These are phyloP conservation scores for Friedmanniomyces endolithicus DNA, from an alignment of 495 filamentous ascomycete species.

Conservation along the genomic window DNA sequence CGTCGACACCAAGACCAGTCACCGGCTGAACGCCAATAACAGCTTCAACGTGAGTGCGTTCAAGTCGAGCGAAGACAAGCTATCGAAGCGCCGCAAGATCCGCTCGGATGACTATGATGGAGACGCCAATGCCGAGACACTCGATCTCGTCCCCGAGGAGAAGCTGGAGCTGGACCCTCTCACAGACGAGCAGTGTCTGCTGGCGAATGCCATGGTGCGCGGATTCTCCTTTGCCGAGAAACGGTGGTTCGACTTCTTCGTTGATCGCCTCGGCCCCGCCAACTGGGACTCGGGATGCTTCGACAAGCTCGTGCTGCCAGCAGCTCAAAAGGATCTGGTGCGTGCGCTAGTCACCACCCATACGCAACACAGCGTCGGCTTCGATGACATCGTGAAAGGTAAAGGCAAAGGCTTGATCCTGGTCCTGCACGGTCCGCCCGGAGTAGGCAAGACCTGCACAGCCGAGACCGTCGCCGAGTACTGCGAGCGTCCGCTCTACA, in stretches of 20 bases:
- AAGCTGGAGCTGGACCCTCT: constrained; percentile 20
- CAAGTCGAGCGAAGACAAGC: constrained; percentile 18
- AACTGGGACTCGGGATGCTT: constrained; percentile 34
- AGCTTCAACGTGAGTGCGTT: constrained; percentile 23
- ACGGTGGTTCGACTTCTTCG: constrained; percentile 29
- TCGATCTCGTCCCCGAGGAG: constrained; percentile 29
- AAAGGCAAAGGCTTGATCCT: constrained; percentile 33
- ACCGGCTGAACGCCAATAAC: constrained; percentile 31
- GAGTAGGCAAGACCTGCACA: constrained; percentile 33
- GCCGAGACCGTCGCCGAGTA: constrained; percentile 32
- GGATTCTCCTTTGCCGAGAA: constrained; percentile 38
- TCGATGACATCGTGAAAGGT: constrained; percentile 46
- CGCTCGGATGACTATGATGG: constrained; percentile 13
- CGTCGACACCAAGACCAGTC: constrained; percentile 38
- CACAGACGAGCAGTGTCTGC: constrained; percentile 29
- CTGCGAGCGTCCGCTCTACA: constrained; percentile 32
- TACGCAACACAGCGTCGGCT: constrained; percentile 28
- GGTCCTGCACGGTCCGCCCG: constrained; percentile 30
- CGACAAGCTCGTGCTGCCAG: constrained; percentile 34
- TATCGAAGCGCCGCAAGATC: background rate
- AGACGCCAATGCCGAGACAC: constrained; percentile 27
- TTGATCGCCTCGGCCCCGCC: constrained; percentile 23
- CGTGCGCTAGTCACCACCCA: constrained; percentile 41
- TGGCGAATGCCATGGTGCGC: constrained; percentile 28
- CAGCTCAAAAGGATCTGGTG: constrained; percentile 37